A percentile compares a stretch with the other conserved stretches of the same genome.
phyloP scores from a whole-genome alignment of 345 rosid species.

The Excoecaria cochinchinensis region DNA sequence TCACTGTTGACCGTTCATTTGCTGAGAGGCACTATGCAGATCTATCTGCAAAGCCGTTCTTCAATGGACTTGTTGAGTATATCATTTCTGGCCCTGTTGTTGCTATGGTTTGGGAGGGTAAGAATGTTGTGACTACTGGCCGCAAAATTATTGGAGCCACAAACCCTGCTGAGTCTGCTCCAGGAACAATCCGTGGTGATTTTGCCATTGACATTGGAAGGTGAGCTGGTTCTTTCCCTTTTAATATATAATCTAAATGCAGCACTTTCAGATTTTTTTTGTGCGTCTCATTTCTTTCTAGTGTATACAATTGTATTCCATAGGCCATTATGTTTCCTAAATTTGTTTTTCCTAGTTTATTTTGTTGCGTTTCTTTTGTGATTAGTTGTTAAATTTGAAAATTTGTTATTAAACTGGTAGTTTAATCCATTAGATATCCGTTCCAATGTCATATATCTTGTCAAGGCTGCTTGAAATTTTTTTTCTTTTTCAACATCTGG shows the following conservation, averaged over 20 bases:
- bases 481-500: background rate
- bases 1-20: slow-evolving; percentile 64
- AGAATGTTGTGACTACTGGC: slow-evolving; percentile 77
- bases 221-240: slow-evolving; percentile 22
- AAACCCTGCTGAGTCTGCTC: slow-evolving; percentile 83
- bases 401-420: background rate
- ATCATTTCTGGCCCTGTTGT: slow-evolving; percentile 92
- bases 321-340: background rate
- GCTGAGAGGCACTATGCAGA: slow-evolving; percentile 91
- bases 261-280: too few species aligned
- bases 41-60: slow-evolving; percentile 82
- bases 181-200: slow-evolving; percentile 97
- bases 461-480: background rate
- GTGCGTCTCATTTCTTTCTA: background rate
- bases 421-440: too few species aligned
- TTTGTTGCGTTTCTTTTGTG: background rate
- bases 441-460: too few species aligned
- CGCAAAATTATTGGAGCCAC: slow-evolving; percentile 96
- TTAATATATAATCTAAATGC: background rate
- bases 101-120: slow-evolving; percentile 98
- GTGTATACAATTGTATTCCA: background rate
- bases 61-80: slow-evolving; percentile 83
- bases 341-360: background rate
- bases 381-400: background rate
- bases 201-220: slow-evolving; percentile 86